These are phyloP conservation scores for Wallacemonas sp. DNA, from an alignment of 208 protist genomes.

Conservation along the genomic window DNA sequence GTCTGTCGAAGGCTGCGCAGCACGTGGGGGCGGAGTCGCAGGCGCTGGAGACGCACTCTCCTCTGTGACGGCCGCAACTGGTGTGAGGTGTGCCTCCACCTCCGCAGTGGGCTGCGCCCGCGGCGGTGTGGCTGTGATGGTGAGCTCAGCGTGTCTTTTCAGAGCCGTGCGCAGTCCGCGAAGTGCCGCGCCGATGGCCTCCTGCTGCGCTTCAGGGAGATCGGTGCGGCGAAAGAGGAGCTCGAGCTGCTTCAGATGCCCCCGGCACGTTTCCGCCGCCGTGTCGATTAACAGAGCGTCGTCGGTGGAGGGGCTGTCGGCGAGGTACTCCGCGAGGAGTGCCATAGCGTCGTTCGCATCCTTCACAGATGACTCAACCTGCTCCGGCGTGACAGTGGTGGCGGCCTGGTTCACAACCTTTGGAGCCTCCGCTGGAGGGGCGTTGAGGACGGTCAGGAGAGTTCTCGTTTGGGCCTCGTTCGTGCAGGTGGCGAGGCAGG, in stretches of 20 bases:
- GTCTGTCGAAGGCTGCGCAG: not conserved
- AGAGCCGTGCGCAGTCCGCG: conserved; percentile 25
- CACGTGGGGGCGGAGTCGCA: not conserved
- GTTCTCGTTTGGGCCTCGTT: conserved; percentile 57
- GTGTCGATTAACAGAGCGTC: conserved; percentile 36
- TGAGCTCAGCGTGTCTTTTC: conserved; percentile 8
- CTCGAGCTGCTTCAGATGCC: conserved; percentile 41
- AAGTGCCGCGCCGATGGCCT: conserved; percentile 31
- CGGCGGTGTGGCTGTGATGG: not conserved
- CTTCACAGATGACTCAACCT: conserved; percentile 26
- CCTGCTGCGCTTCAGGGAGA: conserved; percentile 31
- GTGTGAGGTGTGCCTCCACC: not conserved
- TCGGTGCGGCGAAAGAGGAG: conserved; percentile 38
- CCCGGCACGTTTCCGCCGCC: conserved; percentile 39
- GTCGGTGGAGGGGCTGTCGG: conserved; percentile 26
- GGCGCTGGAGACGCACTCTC: not conserved
- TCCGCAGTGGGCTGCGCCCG: not conserved
- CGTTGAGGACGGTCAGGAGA: conserved; percentile 66
- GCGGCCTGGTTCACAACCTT: not conserved
- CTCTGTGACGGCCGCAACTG: not conserved
- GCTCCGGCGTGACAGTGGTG: conserved; percentile 27
- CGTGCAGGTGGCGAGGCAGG: conserved; percentile 58
- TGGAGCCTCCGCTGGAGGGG: conserved; percentile 28
- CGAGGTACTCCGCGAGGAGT: conserved; percentile 54
- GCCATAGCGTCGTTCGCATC: conserved; percentile 50